phyloP scores from a whole-genome alignment of 768 basidiomycete genomes.

The Naganishia onofrii region DNA sequence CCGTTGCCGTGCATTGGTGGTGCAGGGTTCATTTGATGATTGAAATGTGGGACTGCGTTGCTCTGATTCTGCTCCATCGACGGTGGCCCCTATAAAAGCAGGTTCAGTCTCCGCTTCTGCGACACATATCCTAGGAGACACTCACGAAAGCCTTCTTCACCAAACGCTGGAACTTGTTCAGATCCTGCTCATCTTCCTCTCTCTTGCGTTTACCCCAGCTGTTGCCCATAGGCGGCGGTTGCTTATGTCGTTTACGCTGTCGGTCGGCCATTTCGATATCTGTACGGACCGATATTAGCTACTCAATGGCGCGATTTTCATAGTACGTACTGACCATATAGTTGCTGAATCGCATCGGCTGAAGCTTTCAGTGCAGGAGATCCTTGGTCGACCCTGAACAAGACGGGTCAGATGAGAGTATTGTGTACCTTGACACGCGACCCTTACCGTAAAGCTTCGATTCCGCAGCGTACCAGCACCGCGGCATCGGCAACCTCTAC shows the following conservation, averaged over 20 bases:
- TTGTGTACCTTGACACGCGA: background rate
- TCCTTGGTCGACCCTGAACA: slow-evolving; percentile 1
- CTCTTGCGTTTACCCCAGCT: slow-evolving; percentile 14
- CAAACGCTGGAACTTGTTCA: slow-evolving; percentile 21
- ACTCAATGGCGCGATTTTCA: too few species aligned
- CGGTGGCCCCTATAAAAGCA: background rate
- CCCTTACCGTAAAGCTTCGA: slow-evolving; percentile 14
- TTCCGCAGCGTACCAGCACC: slow-evolving; percentile 7
- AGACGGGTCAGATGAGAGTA: background rate
- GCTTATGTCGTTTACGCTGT: slow-evolving; percentile 2
- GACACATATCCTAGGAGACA: background rate
- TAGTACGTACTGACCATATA: slow-evolving; percentile 16
- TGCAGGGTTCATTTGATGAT: background rate
- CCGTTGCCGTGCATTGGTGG: background rate
- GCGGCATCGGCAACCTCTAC: slow-evolving; percentile 13
- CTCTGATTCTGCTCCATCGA: background rate
- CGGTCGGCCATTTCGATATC: slow-evolving; percentile 13
- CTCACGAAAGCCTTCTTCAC: slow-evolving; percentile 17
- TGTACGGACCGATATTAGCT: background rate
- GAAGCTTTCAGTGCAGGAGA: slow-evolving; percentile 2
- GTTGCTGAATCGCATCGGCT: slow-evolving; percentile 10
- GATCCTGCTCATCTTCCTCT: slow-evolving; percentile 11
- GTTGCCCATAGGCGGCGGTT: slow-evolving; percentile 10
- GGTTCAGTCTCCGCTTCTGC: background rate
- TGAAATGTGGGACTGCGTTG: background rate